Evolutionary conservation across 768 basidiomycete genomes (phyloP), one percentile per base, ranked within the genome.

Genomic region (Collybia sp.): DNA sequence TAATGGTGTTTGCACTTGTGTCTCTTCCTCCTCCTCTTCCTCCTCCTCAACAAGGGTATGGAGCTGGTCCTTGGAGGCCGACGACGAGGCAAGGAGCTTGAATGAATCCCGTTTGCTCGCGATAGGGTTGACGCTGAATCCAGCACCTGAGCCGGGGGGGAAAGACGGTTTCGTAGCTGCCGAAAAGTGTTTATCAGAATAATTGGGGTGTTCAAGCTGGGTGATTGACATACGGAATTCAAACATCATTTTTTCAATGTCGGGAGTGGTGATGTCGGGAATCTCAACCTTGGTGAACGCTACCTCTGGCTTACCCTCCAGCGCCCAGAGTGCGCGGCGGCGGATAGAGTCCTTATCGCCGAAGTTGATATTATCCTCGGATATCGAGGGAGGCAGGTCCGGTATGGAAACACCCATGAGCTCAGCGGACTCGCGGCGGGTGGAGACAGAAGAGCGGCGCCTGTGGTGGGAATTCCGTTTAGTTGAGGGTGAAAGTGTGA

Each of bases 401-500:
- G 86, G 82, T 33, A 88, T 68, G 17, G 84, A 66, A 11, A 89
- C 77, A 19, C 90, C 89, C 88, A 95, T 93, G 58, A 95, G 70
- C 57, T 94, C 93, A 13, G 90, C 86, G 15, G 90, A 93, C 69
- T 95, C 93, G 53, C 76, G 78, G 50, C 91, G 83, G 34, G 92
- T 94, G 9, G 93, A 91, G 19, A 95, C 89, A 18, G 88, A 91
- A 1, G 91, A 92, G 35, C 81, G 80, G 40, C 93, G 88, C 12
- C 80, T 76, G 56, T 94, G 93, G 55, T 91, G 90, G 0, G 92
- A 93, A 48, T 77, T 77, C 53, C 82, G 85, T 56, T 82, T 85
- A 19, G 75, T 56, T 11, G 72, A 62, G 33, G 75, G 67, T 18
- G 58, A 54, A 18, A 63, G 49, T 39, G 48, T 51, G 55, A 54